A percentile compares a stretch with the other conserved stretches of the same genome.
Evolutionary conservation across 106 monocot species (phyloP).

Genomic region (Acorus calamus): DNA sequence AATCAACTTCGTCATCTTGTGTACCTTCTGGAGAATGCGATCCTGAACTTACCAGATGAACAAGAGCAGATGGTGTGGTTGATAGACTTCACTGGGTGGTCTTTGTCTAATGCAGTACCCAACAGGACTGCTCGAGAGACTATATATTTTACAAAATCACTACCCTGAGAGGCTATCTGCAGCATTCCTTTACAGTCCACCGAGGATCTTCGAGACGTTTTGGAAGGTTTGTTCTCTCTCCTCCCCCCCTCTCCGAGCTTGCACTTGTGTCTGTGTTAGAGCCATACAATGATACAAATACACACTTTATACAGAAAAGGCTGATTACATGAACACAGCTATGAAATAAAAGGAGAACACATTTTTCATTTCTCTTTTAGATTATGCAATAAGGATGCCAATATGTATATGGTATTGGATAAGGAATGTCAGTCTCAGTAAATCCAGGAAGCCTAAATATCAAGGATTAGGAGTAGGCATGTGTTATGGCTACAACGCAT

Average conservation of each 20-base stretch:
- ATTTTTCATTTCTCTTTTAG: neutral
- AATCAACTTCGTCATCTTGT: constrained; percentile 72
- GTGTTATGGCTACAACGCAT: no score
- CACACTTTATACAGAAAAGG: no score
- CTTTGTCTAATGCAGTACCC: constrained; percentile 48
- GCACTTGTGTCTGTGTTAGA: no score
- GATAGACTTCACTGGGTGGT: constrained; percentile 85
- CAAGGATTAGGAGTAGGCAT: no score
- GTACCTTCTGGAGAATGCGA: constrained; percentile 72
- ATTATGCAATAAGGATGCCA: no score
- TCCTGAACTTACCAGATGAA: constrained; percentile 57
- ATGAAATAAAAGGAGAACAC: neutral
- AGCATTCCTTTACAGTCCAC: constrained; percentile 50
- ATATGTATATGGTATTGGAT: no score
- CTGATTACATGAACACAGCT: no score
- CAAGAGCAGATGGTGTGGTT: constrained; percentile 97
- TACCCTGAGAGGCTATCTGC: constrained; percentile 58
- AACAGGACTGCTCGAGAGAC: constrained; percentile 60
- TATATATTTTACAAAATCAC: constrained; percentile 50
- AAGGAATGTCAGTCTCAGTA: no score
- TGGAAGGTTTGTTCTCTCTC: constrained; percentile 39
- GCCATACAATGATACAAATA: no score
- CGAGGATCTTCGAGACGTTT: constrained; percentile 56
- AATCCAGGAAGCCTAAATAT: no score
- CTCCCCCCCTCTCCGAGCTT: neutral